These are phyloP conservation scores for Trametes cubensis DNA, from an alignment of 768 basidiomycete species.

Conservation along the genomic window DNA sequence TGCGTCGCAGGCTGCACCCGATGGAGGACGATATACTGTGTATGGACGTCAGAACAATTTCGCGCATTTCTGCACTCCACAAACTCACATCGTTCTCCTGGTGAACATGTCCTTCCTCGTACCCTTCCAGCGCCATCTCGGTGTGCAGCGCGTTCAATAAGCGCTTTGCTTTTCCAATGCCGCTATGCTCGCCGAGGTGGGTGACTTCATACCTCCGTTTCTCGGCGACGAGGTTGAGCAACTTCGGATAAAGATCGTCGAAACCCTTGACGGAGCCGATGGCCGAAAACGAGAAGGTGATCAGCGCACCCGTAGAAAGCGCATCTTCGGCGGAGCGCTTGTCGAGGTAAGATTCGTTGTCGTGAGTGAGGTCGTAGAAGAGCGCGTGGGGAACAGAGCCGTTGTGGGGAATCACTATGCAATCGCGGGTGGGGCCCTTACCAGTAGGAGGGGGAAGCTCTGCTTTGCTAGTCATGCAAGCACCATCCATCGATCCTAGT, in stretches of 20 bases:
- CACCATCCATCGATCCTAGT: conserved; percentile 89
- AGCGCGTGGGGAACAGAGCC: conserved; percentile 92
- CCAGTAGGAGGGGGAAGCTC: conserved; percentile 83
- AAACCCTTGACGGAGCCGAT: conserved; percentile 96
- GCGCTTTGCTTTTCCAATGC: conserved; percentile 49
- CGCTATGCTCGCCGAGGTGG: conserved; percentile 43
- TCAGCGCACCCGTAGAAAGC: conserved; percentile 91
- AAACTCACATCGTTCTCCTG: conserved; percentile 89
- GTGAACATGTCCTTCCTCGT: conserved; percentile 92
- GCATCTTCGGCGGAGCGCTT: conserved; percentile 95
- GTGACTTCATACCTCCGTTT: conserved; percentile 77
- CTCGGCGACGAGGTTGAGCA: conserved; percentile 89
- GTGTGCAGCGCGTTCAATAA: conserved; percentile 85
- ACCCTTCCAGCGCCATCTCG: conserved; percentile 89
- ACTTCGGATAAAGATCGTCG: conserved; percentile 94
- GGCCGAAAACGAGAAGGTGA: conserved; percentile 85
- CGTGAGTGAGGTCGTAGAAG: conserved; percentile 95
- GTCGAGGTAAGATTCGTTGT: conserved; percentile 90
- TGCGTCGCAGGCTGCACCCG: conserved; percentile 89
- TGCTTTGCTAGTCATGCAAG: conserved; percentile 75
- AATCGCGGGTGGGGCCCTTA: conserved; percentile 74
- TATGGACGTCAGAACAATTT: background rate
- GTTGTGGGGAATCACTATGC: conserved; percentile 75
- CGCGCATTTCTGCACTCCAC: too few species aligned
- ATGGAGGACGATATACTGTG: conserved; percentile 89